A percentile compares a stretch with the other conserved stretches of the same genome.
Conservation (phyloP, 176 grass and related monocot genomes). For the Oryza punctata region DNA sequence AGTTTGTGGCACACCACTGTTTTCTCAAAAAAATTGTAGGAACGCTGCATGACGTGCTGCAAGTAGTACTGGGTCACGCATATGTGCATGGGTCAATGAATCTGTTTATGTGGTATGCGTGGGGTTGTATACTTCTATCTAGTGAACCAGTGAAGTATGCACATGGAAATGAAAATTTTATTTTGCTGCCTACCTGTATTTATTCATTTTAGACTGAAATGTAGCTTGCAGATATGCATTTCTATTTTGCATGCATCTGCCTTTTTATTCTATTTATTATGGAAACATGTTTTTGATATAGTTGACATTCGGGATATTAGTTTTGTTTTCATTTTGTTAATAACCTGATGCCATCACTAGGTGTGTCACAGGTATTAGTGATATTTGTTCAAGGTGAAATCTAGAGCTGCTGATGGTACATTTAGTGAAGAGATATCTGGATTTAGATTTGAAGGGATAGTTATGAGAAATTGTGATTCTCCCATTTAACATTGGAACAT, state of each 20-base stretch:
- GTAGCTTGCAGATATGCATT: conserved; percentile 9
- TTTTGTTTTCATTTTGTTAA: conserved; percentile 6
- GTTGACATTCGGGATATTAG: conserved; percentile 18
- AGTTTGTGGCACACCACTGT: neutral
- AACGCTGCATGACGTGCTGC: neutral
- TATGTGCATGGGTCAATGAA: neutral
- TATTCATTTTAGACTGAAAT: conserved; percentile 6
- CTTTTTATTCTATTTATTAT: conserved; percentile 8
- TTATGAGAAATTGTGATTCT: neutral
- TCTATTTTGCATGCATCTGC: conserved; percentile 20
- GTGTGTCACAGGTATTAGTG: neutral
- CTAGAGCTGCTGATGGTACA: neutral
- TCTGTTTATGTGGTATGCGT: neutral
- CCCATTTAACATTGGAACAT: neutral
- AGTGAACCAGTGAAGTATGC: neutral
- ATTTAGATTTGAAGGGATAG: conserved; percentile 8
- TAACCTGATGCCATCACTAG: neutral
- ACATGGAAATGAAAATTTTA: neutral
- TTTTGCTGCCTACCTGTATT: neutral
- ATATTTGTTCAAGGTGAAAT: neutral
- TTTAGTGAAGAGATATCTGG: neutral
- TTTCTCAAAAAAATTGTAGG: neutral
- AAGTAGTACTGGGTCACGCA: neutral
- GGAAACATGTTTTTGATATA: neutral
- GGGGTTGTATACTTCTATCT: neutral